A percentile compares a stretch with the other conserved stretches of the same genome.
Evolutionary conservation across 768 basidiomycete genomes (phyloP).

Genomic region (Artomyces pyxidatus): DNA sequence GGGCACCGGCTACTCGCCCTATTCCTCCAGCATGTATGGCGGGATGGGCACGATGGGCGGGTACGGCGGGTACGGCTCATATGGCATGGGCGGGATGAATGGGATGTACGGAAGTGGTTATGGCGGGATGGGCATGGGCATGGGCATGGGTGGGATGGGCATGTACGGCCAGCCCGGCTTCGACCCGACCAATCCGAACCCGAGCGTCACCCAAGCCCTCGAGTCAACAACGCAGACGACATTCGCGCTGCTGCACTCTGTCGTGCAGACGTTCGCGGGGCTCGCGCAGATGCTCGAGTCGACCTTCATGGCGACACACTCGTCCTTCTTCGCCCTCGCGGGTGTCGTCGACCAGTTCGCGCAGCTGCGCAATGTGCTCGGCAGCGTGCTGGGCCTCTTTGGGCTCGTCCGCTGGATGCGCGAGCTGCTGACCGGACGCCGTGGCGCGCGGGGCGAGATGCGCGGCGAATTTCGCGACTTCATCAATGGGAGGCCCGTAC

Average conservation of each 20-base stretch:
- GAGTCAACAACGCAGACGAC: slow-evolving; percentile 88
- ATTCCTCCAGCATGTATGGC: slow-evolving; percentile 39
- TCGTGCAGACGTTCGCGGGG: slow-evolving; percentile 92
- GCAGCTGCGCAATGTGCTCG: slow-evolving; percentile 85
- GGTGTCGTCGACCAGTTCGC: slow-evolving; percentile 94
- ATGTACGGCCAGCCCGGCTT: slow-evolving; percentile 30
- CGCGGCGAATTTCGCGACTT: slow-evolving; percentile 72
- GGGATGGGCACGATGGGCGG: slow-evolving; percentile 32
- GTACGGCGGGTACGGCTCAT: slow-evolving; percentile 28
- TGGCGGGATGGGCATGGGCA: slow-evolving; percentile 35
- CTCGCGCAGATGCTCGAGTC: slow-evolving; percentile 96
- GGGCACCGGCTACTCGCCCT: slow-evolving; percentile 20
- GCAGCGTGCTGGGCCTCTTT: slow-evolving; percentile 89
- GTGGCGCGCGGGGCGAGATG: slow-evolving; percentile 33
- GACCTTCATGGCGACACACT: slow-evolving; percentile 96
- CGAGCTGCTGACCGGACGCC: slow-evolving; percentile 44
- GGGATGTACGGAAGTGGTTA: slow-evolving; percentile 31
- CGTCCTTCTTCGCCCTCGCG: slow-evolving; percentile 93
- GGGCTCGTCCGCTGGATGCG: slow-evolving; percentile 83
- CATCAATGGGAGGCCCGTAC: slow-evolving; percentile 53
- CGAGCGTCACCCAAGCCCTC: slow-evolving; percentile 79
- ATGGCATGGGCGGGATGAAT: slow-evolving; percentile 25
- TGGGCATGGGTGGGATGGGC: slow-evolving; percentile 34
- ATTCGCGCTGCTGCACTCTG: slow-evolving; percentile 86
- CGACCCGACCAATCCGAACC: slow-evolving; percentile 39